Evolutionary conservation across 345 rosid genomes (phyloP), one percentile per base, ranked within the genome.

Genomic region (Theobroma cacao): DNA sequence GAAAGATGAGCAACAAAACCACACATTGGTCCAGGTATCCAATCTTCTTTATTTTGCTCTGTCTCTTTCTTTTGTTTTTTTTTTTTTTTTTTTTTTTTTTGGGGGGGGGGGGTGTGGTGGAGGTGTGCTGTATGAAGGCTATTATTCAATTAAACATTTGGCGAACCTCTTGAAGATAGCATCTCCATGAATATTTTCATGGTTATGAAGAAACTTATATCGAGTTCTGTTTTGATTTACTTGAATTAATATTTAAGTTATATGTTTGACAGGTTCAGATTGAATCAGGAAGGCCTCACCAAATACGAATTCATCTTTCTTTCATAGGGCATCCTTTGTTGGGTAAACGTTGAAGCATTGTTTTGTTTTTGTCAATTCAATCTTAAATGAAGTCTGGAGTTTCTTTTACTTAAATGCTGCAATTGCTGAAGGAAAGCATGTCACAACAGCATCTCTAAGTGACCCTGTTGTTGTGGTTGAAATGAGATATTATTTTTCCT

Each of bases 241-340:
- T 13, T 79, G 12, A 2, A 38, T 24, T 15, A 48, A 33, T 58
- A 5, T 50, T n/a, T 47, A 60, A 43, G 56, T 52, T 66, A 7
- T 17, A 7, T 80, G 75, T 68, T 62, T 76, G 62, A 81, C 86
- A 93, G 98, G 97, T 92, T 38, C 90, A 92, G 85, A 95, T 93
- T 78, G 94, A 95, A 67, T 89, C 98, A 14, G 98, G 98, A 74
- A 85, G 97, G 55, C 97, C 99, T 60, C 99, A 90, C 82, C 98
- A 95, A 82, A 95, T 93, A 75, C 88, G 98, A 40, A 93, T 92
- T 79, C 98, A 92, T 86, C 95, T 95, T 82, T 86, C 98, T 53
- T 95, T 86, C 82, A 83, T 90, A 2, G 98, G 98, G 77, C 92
- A 93, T 87, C 92, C 97, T 65, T 87, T 93, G 79, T 75, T 89